Conservation (phyloP, 495 filamentous ascomycete species). For the Baudoinia panamericana region DNA sequence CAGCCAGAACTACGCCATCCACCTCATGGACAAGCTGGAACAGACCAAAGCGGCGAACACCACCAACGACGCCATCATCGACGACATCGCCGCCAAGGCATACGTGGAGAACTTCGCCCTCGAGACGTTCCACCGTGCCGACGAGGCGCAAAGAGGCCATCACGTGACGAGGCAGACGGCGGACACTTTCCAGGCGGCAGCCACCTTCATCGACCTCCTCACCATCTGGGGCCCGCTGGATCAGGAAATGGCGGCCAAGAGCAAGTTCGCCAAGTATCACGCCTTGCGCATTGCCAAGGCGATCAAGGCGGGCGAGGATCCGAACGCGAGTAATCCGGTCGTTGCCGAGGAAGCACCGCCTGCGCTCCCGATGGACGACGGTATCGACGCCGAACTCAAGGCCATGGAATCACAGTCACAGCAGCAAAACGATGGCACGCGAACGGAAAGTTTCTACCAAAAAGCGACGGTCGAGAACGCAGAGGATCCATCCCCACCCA, state of each 20-base stretch:
- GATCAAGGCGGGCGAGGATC: constrained; percentile 79
- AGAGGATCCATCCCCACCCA: too few relatives aligned
- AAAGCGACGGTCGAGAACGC: neutral
- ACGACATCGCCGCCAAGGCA: constrained; percentile 73
- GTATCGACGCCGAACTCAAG: constrained; percentile 51
- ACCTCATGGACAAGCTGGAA: constrained; percentile 86
- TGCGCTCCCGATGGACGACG: constrained; percentile 37
- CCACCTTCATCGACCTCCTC: constrained; percentile 77
- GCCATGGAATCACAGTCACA: constrained; percentile 32
- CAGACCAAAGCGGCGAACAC: constrained; percentile 54
- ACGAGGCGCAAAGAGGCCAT: constrained; percentile 66
- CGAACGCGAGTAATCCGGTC: constrained; percentile 72
- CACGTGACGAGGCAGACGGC: constrained; percentile 88
- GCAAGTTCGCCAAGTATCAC: constrained; percentile 94
- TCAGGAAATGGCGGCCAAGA: constrained; percentile 66
- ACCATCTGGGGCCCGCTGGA: constrained; percentile 70
- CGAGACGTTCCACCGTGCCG: constrained; percentile 73
- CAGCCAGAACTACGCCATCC: constrained; percentile 60
- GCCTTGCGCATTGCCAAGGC: constrained; percentile 82
- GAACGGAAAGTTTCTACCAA: neutral
- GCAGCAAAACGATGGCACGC: constrained; percentile 13
- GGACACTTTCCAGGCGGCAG: constrained; percentile 82
- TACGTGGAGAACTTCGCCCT: constrained; percentile 89
- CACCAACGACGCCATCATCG: constrained; percentile 59
- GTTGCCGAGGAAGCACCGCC: constrained; percentile 37